A percentile compares a stretch with the other conserved stretches of the same genome.
Evolutionary conservation across 192 early-diverging fungal species (phyloP).

Genomic region (Coemansia sp.): DNA sequence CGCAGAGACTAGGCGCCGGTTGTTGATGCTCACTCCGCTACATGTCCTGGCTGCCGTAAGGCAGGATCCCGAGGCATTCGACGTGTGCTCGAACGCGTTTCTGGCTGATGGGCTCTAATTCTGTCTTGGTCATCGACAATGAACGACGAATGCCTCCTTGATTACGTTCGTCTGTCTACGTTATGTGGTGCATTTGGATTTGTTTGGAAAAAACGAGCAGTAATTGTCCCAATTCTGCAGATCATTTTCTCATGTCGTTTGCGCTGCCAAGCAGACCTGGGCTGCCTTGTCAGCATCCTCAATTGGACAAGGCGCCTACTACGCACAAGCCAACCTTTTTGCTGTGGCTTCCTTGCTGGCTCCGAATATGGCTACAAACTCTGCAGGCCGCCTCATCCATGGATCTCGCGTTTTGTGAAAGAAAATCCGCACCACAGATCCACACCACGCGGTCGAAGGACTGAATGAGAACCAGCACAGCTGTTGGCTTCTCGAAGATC

Average conservation of each 20-base stretch:
- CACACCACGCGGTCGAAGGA: neutral
- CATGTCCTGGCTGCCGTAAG: slow-evolving; percentile 47
- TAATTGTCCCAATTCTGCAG: slow-evolving; percentile 7
- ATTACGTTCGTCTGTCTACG: neutral
- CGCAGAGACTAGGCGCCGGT: neutral
- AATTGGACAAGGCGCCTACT: slow-evolving; percentile 3
- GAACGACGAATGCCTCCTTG: neutral
- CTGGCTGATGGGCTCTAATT: slow-evolving; percentile 21
- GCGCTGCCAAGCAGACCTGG: slow-evolving; percentile 4
- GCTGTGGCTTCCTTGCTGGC: slow-evolving; percentile 3
- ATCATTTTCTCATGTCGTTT: slow-evolving; percentile 10
- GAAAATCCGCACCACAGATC: neutral
- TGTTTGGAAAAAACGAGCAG: neutral
- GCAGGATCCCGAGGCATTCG: slow-evolving; percentile 37
- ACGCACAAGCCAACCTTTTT: slow-evolving; percentile 1
- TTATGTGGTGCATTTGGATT: neutral
- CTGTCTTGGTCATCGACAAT: neutral
- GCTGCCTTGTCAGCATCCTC: slow-evolving; percentile 8
- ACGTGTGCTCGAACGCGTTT: slow-evolving; percentile 46
- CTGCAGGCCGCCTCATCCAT: slow-evolving; percentile 12
- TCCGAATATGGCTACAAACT: slow-evolving; percentile 4
- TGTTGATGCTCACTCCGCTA: slow-evolving; percentile 47
- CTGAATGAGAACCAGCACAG: neutral
- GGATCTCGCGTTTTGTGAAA: neutral
- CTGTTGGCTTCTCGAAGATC: neutral